phyloP scores from a whole-genome alignment of 495 filamentous ascomycete species.

The Elaphomyces granulatus region DNA sequence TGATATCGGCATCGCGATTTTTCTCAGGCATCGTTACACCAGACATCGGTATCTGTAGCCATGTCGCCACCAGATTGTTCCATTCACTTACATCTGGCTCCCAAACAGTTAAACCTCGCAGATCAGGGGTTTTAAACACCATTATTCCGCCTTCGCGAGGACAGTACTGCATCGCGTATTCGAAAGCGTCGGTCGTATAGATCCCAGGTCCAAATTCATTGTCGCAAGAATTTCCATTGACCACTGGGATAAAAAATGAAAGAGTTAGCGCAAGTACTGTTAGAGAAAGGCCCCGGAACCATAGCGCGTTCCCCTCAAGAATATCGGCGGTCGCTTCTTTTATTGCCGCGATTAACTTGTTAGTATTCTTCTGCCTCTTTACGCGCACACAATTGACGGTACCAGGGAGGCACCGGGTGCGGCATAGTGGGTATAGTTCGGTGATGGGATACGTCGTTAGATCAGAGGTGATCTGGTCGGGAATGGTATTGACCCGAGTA shows the following conservation, averaged over 20 bases:
- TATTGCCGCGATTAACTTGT: no score
- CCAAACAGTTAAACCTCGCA: constrained; percentile 4
- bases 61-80: not conserved
- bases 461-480: no score
- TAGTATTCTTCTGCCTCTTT: not conserved
- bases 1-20: no score
- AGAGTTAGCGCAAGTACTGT: not conserved
- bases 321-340: no score
- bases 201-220: constrained; percentile 8
- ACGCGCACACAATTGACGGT: not conserved
- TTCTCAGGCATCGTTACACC: no score
- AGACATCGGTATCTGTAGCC: not conserved
- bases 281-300: not conserved
- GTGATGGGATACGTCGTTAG: no score
- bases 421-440: no score
- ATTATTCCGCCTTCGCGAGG: constrained; percentile 2
- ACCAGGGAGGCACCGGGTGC: no score
- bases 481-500: not conserved
- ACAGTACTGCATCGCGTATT: not conserved
- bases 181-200: constrained; percentile 3
- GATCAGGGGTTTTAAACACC: constrained; percentile 5
- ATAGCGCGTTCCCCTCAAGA: no score
- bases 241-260: constrained; percentile 22
- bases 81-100: constrained; percentile 3
- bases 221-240: constrained; percentile 7